Evolutionary conservation across 2,329 filamentous ascomycete genomes (phyloP), one percentile per base, ranked within the genome.

Genomic region (Beauveria varroae): DNA sequence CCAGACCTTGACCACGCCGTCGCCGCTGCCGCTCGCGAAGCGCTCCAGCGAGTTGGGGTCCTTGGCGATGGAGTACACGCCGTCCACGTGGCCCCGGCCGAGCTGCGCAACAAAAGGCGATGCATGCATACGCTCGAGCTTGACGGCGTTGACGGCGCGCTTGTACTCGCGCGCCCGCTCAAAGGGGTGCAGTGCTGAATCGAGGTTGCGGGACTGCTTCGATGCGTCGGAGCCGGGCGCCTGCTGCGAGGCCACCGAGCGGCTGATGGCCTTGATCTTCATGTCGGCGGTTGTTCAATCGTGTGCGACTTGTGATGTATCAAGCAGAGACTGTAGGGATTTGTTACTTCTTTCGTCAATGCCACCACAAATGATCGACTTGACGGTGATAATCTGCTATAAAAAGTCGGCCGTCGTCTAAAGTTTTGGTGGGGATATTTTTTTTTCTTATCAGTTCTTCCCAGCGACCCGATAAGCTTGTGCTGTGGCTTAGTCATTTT

Each of bases 1-100:
- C 92, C 92, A 96, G 40, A 95, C 89, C 76, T 99, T 99, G 62
- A 99, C 85, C 10, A 97, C 86, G 65, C 95, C 93, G 74, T 99
- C 95, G 65, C 93, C 93, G 67, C 88, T 91, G 49, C 90, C 92
- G 69, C 89, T 93, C 7, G 92, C 91, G 67, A 93, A 84, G 62
- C 87, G 80, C 67, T 91, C 83, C 28, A 93, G 76, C 8, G 86
- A 87, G 67, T 85, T 86, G 7, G 89, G 88, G 67, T 95, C 91
- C 73, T 92, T 92, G 63, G 89, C 88, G 73, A 95, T 85, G 41
- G 85, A 85, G 73, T 93, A 95, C 41, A 78, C 75, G 65, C 95
- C 95, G 70, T 99, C 95, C 61, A 97, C 90, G 75, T 99, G 95
- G 22, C 95, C 93, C 37, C 85, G 82, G 59, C 93, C 93, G 26